Base-by-base conservation (phyloP, 208 protist species). In the Leishmania lainsoni region DNA sequence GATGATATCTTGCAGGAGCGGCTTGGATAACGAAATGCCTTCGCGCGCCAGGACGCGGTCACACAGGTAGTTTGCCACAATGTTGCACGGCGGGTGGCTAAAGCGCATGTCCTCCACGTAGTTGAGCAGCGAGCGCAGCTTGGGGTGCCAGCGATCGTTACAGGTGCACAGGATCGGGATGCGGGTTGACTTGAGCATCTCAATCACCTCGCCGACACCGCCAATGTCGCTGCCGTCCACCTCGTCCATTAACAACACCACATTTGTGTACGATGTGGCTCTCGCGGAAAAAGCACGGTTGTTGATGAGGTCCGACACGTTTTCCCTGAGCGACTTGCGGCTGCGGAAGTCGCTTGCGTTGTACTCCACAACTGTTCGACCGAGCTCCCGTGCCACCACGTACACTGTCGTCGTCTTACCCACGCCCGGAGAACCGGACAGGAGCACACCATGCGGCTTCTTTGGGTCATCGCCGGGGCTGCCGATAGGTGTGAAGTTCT, bases 171-270 rank as follows among this genome's bases (percentile, higher is more conserved):
- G 93, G 82, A 99, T 99, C 32, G 99, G 99, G 29, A 99, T 81
- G 32, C 87, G 89, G 12, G 95, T 98, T 3, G 80, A 85, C 75
- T 99, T 98, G 66, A 99, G 98, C 83, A 99, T 92, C 75, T 98
- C 61, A 75, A 99, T 97, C 14, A 99, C 87, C 83, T 99, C 98
- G 26, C 92, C 89, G 29, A 99, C 91, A 61, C 99, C 99, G 14
- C 99, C 99, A 61, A 98, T 86, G 89, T 99, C 99, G 94, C 99
- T 99, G 75, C 99, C 99, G 83, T 99, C 99, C 22, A 99, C 99
- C 90, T 99, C 99, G 88, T 99, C 99, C 98, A 99, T 99, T 17
- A 99, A 92, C 1, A 99, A 85, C 59, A 98, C 74, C 56, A 90
- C 86, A n/a, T 93, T 95, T 12, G 93, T 88, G 79, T 97, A 92